A percentile compares a stretch with the other conserved stretches of the same genome.
phyloP scores from a whole-genome alignment of 805 yeast species.

The Yamadazyma insecticola region DNA sequence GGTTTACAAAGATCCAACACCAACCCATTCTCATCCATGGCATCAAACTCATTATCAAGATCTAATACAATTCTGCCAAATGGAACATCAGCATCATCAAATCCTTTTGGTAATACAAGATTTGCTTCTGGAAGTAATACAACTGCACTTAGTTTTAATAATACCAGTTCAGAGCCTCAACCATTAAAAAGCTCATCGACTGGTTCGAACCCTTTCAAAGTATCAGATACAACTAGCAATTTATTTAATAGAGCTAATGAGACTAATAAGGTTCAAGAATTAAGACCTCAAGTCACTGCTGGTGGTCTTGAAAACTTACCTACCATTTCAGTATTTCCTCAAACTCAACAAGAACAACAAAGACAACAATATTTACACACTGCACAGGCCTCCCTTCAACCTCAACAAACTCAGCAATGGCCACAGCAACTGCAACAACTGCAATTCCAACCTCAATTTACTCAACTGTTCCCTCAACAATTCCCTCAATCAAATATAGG shows the following conservation, averaged over 20 bases:
- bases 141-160: constrained; percentile 25
- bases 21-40: constrained; percentile 30
- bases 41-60: background rate
- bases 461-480: constrained; percentile 7
- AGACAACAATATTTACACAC: constrained; percentile 30
- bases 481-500: background rate
- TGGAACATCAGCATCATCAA: constrained; percentile 19
- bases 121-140: constrained; percentile 28
- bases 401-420: constrained; percentile 11
- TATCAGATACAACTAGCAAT: constrained; percentile 29
- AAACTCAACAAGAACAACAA: constrained; percentile 47
- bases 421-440: constrained; percentile 16
- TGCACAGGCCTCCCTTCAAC: constrained; percentile 33
- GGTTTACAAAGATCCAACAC: constrained; percentile 26
- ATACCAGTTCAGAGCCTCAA: constrained; percentile 3
- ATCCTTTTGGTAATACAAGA: constrained; percentile 44
- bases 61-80: background rate
- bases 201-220: constrained; percentile 61
- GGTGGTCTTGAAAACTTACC: constrained; percentile 69
- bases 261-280: constrained; percentile 14
- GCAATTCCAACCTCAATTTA: constrained; percentile 17
- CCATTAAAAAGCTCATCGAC: constrained; percentile 33
- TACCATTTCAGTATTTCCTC: constrained; percentile 66
- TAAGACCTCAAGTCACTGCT: constrained; percentile 56
- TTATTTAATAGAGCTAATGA: constrained; percentile 19